Evolutionary conservation across 345 rosid species (phyloP).

Genomic region (Melaleuca quinquenervia): DNA sequence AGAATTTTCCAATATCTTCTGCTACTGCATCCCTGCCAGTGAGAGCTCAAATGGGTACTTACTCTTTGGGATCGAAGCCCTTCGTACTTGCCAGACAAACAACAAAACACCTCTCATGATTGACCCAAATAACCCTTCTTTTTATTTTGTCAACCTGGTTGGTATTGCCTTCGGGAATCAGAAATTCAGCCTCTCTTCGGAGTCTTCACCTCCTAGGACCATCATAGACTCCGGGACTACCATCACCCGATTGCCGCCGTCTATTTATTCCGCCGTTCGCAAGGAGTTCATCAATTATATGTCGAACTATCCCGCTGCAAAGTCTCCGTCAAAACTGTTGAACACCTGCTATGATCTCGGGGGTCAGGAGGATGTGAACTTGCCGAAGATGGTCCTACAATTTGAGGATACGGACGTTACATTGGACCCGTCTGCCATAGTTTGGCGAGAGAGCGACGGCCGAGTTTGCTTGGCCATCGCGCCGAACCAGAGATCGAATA

Average conservation of each 20-base stretch:
- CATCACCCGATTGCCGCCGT: constrained; percentile 3
- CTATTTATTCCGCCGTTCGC: neutral
- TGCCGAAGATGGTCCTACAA: constrained; percentile 3
- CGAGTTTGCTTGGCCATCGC: constrained; percentile 20
- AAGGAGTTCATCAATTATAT: neutral
- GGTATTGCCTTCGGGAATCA: constrained; percentile 6
- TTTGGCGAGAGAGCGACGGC: constrained; percentile 2
- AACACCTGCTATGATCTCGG: constrained; percentile 10
- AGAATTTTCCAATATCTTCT: neutral
- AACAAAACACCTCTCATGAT: neutral
- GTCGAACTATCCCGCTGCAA: neutral
- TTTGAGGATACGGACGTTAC: neutral
- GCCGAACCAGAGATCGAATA: neutral
- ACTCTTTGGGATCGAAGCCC: constrained; percentile 7
- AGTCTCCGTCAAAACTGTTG: neutral
- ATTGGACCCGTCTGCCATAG: constrained; percentile 2
- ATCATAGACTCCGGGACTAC: constrained; percentile 18
- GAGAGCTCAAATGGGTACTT: constrained; percentile 10
- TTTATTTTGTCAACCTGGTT: constrained; percentile 5
- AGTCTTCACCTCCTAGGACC: neutral
- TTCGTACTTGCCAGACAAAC: neutral
- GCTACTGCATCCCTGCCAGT: constrained; percentile 20
- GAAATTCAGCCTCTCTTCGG: neutral
- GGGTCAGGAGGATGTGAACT: neutral
- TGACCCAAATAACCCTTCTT: neutral